These are phyloP conservation scores for Fusarium nematophilum DNA, from an alignment of 2,329 filamentous ascomycete species.

Conservation along the genomic window DNA sequence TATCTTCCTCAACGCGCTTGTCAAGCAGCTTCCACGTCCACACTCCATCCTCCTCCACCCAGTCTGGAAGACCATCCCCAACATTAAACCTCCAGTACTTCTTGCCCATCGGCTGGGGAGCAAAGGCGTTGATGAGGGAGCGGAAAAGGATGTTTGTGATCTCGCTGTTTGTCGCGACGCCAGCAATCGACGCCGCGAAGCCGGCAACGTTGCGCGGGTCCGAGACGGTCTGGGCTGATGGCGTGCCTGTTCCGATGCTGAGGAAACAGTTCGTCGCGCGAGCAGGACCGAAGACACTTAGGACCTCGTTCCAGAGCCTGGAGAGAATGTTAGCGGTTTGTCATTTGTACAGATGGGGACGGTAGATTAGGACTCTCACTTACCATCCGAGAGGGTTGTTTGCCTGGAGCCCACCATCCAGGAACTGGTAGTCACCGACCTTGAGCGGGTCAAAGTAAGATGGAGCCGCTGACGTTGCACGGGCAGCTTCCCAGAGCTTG, in stretches of 20 bases:
- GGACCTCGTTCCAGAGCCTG: constrained; percentile 26
- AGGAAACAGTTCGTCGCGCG: constrained; percentile 26
- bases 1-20: neutral
- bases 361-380: neutral
- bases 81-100: constrained; percentile 28
- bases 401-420: constrained; percentile 17
- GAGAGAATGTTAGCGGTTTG: neutral
- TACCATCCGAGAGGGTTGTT: constrained; percentile 1
- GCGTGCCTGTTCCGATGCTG: constrained; percentile 21
- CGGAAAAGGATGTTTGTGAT: constrained; percentile 22
- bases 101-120: constrained; percentile 8
- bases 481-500: constrained; percentile 20
- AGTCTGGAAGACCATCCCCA: constrained; percentile 11
- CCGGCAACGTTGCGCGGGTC: neutral
- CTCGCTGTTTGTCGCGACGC: constrained; percentile 20
- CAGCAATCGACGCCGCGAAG: constrained; percentile 3
- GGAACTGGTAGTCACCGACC: constrained; percentile 3
- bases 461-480: constrained; percentile 15
- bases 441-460: constrained; percentile 10
- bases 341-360: too few species aligned
- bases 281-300: constrained; percentile 12
- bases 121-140: constrained; percentile 20
- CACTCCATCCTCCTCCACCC: constrained; percentile 9
- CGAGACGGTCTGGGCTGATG: constrained; percentile 3
- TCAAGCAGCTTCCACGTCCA: neutral